Conservation (phyloP, 345 rosid species). For the Brassica juncea region DNA sequence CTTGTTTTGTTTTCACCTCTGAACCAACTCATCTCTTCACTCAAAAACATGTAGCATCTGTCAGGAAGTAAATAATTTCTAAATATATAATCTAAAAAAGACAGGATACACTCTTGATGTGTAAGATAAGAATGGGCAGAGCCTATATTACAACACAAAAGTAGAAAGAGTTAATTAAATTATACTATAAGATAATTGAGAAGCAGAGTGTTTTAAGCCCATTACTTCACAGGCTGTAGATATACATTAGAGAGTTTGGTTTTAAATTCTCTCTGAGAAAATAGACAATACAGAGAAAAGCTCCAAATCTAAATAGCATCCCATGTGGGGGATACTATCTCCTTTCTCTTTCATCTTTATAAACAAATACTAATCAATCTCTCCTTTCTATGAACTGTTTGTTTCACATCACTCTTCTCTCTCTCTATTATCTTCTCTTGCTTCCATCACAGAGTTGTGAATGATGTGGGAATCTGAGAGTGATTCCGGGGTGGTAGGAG, state of each 20-base stretch:
- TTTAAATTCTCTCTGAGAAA: background rate
- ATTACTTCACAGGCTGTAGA: background rate
- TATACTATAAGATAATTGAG: background rate
- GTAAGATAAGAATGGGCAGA: background rate
- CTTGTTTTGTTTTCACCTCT: background rate
- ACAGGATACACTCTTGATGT: background rate
- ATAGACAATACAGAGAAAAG: background rate
- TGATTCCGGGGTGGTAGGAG: background rate
- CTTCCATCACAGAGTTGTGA: constrained; percentile 2
- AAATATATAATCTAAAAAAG: background rate
- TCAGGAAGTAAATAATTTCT: background rate
- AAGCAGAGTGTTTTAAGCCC: background rate
- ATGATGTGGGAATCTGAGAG: background rate
- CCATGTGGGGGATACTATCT: background rate
- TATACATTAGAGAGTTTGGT: background rate
- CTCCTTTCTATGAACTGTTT: background rate
- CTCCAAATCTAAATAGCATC: background rate
- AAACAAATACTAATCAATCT: background rate
- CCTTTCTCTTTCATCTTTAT: background rate
- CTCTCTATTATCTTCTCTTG: background rate
- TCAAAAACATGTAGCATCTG: background rate
- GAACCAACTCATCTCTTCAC: background rate
- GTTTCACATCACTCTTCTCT: background rate
- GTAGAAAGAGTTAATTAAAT: background rate
- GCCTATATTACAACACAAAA: background rate